Percentiles rank a stretch among this genome's conserved stretches.
These are phyloP conservation scores for Penicillium paradoxum DNA, from an alignment of 495 filamentous ascomycete genomes.

Conservation along the genomic window DNA sequence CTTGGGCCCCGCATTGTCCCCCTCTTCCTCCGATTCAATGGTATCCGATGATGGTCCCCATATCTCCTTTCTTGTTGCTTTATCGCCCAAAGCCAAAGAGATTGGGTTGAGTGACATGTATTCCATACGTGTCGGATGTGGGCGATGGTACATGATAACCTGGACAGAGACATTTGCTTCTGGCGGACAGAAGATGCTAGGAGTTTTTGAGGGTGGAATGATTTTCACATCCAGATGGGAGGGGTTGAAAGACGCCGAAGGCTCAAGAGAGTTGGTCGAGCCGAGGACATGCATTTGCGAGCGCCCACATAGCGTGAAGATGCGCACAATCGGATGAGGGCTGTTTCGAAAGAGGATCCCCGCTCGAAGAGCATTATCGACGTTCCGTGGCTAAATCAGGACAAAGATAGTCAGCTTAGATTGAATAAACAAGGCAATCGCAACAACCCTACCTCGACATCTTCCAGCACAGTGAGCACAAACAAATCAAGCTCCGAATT, in stretches of 20 bases:
- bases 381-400: slow-evolving; percentile 55
- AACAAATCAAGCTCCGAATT: slow-evolving; percentile 90
- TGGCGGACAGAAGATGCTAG: slow-evolving; percentile 65
- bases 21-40: slow-evolving; percentile 49
- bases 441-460: slow-evolving; percentile 67
- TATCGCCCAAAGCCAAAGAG: slow-evolving; percentile 79
- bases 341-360: slow-evolving; percentile 80
- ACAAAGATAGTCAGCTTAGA: slow-evolving; percentile 7
- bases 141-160: slow-evolving; percentile 82
- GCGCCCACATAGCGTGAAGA: slow-evolving; percentile 79
- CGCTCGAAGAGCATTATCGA: slow-evolving; percentile 81
- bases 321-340: slow-evolving; percentile 71
- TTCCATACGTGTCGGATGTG: slow-evolving; percentile 86
- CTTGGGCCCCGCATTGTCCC: slow-evolving; percentile 56
- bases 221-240: slow-evolving; percentile 67
- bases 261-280: slow-evolving; percentile 56
- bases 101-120: slow-evolving; percentile 92
- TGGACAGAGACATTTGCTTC: slow-evolving; percentile 64
- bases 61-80: slow-evolving; percentile 36
- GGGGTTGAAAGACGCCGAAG: slow-evolving; percentile 53
- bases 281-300: slow-evolving; percentile 83
- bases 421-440: background rate
- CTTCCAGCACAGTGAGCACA: slow-evolving; percentile 81
- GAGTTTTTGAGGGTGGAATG: slow-evolving; percentile 51
- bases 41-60: slow-evolving; percentile 23